Base-by-base conservation (phyloP, 2,329 filamentous ascomycete species). In the Colletotrichum godetiae region DNA sequence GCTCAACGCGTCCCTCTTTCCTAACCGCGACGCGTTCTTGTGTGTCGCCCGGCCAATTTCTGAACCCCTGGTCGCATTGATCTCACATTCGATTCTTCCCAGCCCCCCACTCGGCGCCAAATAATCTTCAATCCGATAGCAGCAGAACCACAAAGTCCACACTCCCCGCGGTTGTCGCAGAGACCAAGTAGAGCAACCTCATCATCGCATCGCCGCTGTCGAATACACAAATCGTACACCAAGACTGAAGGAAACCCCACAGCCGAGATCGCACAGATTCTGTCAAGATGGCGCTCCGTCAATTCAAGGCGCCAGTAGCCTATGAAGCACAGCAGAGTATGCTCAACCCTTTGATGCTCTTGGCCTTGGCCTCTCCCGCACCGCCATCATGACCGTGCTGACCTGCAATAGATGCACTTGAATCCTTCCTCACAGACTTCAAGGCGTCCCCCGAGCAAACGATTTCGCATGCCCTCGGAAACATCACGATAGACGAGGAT, bases 381-480 rank as follows among this genome's bases (percentile, higher is more conserved):
- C 75, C 66, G 72, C 74, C 52, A 19, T 61, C n/a, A 49, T 46
- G 35, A 31, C 13, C 49, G 52, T 61, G 74, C 82, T 84, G 80
- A 82, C 77, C 65, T 71, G 42, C 46, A 5, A 27, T 58, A 96
- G 94, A 84, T 78, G 93, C 93, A 63, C 97, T 99, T 83, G 92
- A 97, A 84, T 92, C 93, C 79, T 99, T 99, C 82, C 88, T 99
- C 75, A 87, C 89, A 78, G 91, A 92, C 75, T 99, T 97, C 91
- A 98, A 99, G 86, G 92, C 92, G 68, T 92, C 88, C 80, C 93
- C 86, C 69, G 91, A 88, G 82, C 89, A 88, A 73, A 90, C 92
- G 73, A 91, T 97, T 77, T 92, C 94, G 52, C 92, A 95, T 81
- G 95, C 95, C 57, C 89, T 99, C 60, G 92, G 94, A 77, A 92